Evolutionary conservation across 768 basidiomycete genomes (phyloP).

Genomic region (Leccinum fibrillosum): DNA sequence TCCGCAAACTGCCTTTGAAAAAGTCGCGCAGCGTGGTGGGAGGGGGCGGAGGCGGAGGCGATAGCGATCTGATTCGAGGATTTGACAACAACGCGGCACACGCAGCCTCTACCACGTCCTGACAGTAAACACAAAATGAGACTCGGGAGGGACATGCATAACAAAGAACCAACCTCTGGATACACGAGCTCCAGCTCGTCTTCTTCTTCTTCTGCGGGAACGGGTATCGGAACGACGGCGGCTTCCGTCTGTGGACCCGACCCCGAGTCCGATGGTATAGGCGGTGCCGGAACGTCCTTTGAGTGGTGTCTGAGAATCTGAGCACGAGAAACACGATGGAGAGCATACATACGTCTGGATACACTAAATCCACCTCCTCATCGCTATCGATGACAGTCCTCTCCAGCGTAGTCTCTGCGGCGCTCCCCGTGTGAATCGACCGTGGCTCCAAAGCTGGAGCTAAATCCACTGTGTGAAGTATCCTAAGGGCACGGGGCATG

Average conservation of each 20-base stretch:
- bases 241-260: too few relatives aligned
- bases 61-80: background rate
- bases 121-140: background rate
- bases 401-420: background rate
- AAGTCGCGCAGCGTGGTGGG: background rate
- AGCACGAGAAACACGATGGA: background rate
- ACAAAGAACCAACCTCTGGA: slow-evolving; percentile 8
- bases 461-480: background rate
- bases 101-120: slow-evolving; percentile 9
- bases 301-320: background rate
- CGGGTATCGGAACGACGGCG: too few relatives aligned
- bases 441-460: too few relatives aligned
- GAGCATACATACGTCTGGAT: slow-evolving; percentile 21
- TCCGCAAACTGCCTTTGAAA: background rate
- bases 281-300: slow-evolving; percentile 2
- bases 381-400: background rate
- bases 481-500: background rate
- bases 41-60: background rate
- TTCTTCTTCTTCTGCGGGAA: background rate
- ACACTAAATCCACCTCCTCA: slow-evolving; percentile 15
- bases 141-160: background rate
- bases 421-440: background rate
- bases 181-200: slow-evolving; percentile 19
- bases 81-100: background rate
- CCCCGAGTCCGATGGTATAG: background rate